These are phyloP conservation scores for Beauveria asiatica DNA, from an alignment of 2,329 filamentous ascomycete genomes.

Conservation along the genomic window DNA sequence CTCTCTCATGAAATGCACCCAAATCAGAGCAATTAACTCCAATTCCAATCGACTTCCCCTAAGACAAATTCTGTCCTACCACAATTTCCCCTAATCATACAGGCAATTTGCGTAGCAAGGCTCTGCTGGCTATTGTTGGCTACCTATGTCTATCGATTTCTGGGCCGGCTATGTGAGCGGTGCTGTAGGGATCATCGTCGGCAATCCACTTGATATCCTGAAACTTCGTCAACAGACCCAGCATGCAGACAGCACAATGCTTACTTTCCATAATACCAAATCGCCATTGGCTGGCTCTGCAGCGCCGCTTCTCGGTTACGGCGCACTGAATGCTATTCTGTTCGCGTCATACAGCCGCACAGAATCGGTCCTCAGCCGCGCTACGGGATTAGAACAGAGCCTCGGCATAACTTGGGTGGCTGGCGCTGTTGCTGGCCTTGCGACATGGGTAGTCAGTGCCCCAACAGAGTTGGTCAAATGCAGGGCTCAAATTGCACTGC, in stretches of 20 bases:
- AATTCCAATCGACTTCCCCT: neutral
- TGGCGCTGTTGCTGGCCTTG: conserved; percentile 72
- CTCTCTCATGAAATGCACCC: neutral
- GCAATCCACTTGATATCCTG: conserved; percentile 71
- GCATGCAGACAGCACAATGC: conserved; percentile 12
- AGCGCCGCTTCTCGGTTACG: conserved; percentile 81
- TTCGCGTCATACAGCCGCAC: conserved; percentile 87
- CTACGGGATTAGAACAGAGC: conserved; percentile 30
- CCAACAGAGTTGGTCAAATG: conserved; percentile 91
- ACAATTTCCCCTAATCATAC: neutral
- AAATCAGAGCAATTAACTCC: neutral
- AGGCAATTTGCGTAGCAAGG: neutral
- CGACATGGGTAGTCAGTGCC: conserved; percentile 76
- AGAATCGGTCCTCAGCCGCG: conserved; percentile 49
- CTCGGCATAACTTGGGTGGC: conserved; percentile 67
- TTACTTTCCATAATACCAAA: conserved; percentile 26
- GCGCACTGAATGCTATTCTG: conserved; percentile 80
- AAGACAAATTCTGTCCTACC: neutral
- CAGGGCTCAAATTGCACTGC: conserved; percentile 58
- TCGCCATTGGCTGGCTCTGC: conserved; percentile 58
- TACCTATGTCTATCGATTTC: conserved; percentile 74
- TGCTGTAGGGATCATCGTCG: conserved; percentile 75
- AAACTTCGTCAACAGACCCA: conserved; percentile 61
- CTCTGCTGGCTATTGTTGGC: neutral
- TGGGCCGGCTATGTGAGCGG: conserved; percentile 90